Base-by-base conservation (phyloP, 2,329 filamentous ascomycete genomes). In the Alternaria gaisen region DNA sequence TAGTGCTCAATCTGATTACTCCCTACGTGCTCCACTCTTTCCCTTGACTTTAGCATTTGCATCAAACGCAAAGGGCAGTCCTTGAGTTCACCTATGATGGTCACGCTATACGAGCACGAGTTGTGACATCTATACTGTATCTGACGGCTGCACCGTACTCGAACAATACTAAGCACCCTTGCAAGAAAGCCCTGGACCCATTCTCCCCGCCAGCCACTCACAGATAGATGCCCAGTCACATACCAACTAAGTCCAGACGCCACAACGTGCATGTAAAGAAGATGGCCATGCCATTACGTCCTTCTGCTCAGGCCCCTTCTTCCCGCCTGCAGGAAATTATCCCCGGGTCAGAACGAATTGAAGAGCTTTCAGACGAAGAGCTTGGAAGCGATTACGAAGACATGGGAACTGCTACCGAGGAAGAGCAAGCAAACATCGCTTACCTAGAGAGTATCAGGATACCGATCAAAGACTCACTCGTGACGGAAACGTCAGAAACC, bases 401-500 rank as follows among this genome's bases (percentile, higher is more conserved):
- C 53, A 76, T 78, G 71, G 75, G 71, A 3, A 67, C 71, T 11
- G 65, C 66, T 41, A 70, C 68, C 11, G 36, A 64, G 38, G 65
- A 75, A 62, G 70, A 76, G 61, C 60, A 69, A 40, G 73, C 68
- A 5, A 70, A 74, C 46, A 74, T 73, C 32, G 67, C 64, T 7
- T 76, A 73, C 28, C 54, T 77, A 28, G 71, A 73, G 12, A 72
- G 70, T 40, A 58, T 78, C n/a, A 67, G 65, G 16, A 66, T 91
- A 12, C 83, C 83, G 18, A 86, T 97, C 67, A 83, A 81, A 56
- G 93, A 97, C 73, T 65, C 72, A 16, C 83, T 94, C 52, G 75
- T 81, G 50, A 95, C 93, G 5, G 82, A 86, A 61, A 91, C 91
- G 24, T 93, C 91, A 1, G 75, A 79, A 51, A 76, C 87, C 28